Conservation (phyloP, 1,139 yeast genomes). For the Yamadazyma blattariae region DNA sequence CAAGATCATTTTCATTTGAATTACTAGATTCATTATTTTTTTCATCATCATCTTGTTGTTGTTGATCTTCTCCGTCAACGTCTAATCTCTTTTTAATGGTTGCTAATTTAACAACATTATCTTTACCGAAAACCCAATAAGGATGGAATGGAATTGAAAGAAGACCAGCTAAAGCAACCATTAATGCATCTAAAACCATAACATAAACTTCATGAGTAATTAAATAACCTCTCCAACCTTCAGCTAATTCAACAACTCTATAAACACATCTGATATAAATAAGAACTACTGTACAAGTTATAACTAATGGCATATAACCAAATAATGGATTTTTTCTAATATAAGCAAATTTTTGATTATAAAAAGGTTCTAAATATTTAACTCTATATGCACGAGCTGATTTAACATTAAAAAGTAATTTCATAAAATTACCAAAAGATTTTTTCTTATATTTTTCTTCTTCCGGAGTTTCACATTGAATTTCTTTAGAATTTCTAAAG, state of each 20-base stretch:
- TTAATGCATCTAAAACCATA: conserved; percentile 72
- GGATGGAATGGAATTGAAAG: conserved; percentile 62
- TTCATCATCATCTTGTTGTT: neutral
- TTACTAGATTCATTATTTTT: too few relatives aligned
- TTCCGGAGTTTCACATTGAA: conserved; percentile 16
- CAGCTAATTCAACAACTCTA: conserved; percentile 73
- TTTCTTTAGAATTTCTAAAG: conserved; percentile 25
- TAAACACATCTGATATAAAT: conserved; percentile 75
- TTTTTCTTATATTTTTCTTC: conserved; percentile 18
- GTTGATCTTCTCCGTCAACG: conserved; percentile 11
- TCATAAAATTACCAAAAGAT: conserved; percentile 25
- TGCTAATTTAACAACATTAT: conserved; percentile 32
- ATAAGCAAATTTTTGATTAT: conserved; percentile 37
- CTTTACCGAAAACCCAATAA: conserved; percentile 51
- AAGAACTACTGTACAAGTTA: conserved; percentile 52
- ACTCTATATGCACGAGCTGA: conserved; percentile 21
- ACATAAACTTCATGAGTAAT: conserved; percentile 71
- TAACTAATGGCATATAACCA: conserved; percentile 47
- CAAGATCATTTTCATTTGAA: too few relatives aligned
- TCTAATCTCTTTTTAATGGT: conserved; percentile 33
- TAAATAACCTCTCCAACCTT: conserved; percentile 75
- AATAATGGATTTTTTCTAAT: conserved; percentile 44
- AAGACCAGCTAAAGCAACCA: conserved; percentile 51
- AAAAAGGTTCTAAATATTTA: conserved; percentile 26
- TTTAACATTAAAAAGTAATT: conserved; percentile 26